Conservation (phyloP, 2,329 filamentous ascomycete species). For the Phymatotrichopsis omnivora region DNA sequence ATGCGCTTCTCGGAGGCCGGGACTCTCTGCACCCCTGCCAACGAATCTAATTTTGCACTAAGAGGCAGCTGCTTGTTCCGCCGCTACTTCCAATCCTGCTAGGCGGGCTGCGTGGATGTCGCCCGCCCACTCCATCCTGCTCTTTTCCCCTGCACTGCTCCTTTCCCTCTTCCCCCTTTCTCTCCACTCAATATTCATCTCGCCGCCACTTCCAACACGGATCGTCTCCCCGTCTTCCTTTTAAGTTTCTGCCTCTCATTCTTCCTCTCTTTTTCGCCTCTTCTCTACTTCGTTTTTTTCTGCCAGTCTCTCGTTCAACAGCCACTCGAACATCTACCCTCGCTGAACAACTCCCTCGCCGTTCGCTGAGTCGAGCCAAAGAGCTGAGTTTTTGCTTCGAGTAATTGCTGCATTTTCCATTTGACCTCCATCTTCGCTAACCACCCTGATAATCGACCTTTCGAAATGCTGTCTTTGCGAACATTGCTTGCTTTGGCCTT, state of each 20-base stretch:
- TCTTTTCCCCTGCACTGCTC: slow-evolving; percentile 20
- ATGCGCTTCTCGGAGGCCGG: background rate
- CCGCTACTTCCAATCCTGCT: slow-evolving; percentile 20
- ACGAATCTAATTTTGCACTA: slow-evolving; percentile 25
- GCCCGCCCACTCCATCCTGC: slow-evolving; percentile 8
- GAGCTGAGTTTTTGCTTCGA: slow-evolving; percentile 21
- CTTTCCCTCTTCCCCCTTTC: slow-evolving; percentile 21
- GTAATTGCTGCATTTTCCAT: slow-evolving; percentile 12
- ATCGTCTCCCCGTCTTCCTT: background rate
- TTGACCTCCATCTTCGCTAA: slow-evolving; percentile 7
- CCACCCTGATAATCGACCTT: slow-evolving; percentile 12
- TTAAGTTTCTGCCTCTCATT: slow-evolving; percentile 8
- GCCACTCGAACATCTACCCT: slow-evolving; percentile 19
- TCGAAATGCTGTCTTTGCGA: slow-evolving; percentile 25
- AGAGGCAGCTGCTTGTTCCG: slow-evolving; percentile 24
- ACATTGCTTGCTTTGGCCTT: slow-evolving; percentile 20
- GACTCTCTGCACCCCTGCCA: slow-evolving; percentile 16
- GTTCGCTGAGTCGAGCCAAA: slow-evolving; percentile 15
- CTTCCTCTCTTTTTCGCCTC: slow-evolving; percentile 9
- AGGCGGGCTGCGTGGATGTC: slow-evolving; percentile 23
- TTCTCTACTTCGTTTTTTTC: slow-evolving; percentile 2
- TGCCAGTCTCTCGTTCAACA: slow-evolving; percentile 27
- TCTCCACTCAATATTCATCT: slow-evolving; percentile 11
- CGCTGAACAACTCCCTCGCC: slow-evolving; percentile 26
- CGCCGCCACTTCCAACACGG: slow-evolving; percentile 19